These are phyloP conservation scores for Eragrostis tef DNA, from an alignment of 202 grass and related monocot genomes.

Conservation along the genomic window DNA sequence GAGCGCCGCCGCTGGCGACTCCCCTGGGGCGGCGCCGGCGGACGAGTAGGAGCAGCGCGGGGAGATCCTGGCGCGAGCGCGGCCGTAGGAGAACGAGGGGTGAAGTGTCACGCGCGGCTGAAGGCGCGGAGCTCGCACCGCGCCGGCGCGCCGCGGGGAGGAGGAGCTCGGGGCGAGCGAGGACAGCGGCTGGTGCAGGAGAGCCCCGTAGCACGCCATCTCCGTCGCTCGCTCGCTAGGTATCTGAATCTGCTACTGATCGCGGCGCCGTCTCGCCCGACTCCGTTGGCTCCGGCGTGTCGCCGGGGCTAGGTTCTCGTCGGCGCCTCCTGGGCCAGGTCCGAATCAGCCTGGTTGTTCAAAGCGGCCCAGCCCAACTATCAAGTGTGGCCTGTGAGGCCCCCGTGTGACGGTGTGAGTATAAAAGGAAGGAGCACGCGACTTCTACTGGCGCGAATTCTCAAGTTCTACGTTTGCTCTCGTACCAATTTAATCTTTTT, in stretches of 20 bases:
- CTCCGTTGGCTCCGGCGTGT: neutral
- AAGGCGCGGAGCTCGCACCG: neutral
- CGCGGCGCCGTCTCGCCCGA: neutral
- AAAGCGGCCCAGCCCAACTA: too few species aligned
- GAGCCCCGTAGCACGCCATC: slow-evolving; percentile 64
- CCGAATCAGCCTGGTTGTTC: too few species aligned
- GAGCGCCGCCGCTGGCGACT: slow-evolving; percentile 52
- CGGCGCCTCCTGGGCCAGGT: neutral
- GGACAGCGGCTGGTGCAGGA: slow-evolving; percentile 51
- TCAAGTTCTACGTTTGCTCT: neutral
- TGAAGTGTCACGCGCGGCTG: neutral
- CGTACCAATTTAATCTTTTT: neutral
- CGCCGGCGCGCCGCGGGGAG: slow-evolving; percentile 29
- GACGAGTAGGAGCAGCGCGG: slow-evolving; percentile 44
- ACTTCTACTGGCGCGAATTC: neutral
- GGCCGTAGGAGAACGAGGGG: neutral
- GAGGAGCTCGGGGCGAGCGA: slow-evolving; percentile 27
- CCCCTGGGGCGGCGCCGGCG: neutral
- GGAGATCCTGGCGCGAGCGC: slow-evolving; percentile 16
- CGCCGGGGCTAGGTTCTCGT: neutral
- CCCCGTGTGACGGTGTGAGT: too few species aligned
- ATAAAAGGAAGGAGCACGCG: too few species aligned
- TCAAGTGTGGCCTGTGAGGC: too few species aligned
- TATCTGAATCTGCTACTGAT: neutral
- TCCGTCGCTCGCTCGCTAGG: neutral